Evolutionary conservation across 2,329 filamentous ascomycete species (phyloP), one percentile per base, ranked within the genome.

Genomic region (Trichoderma sp.): DNA sequence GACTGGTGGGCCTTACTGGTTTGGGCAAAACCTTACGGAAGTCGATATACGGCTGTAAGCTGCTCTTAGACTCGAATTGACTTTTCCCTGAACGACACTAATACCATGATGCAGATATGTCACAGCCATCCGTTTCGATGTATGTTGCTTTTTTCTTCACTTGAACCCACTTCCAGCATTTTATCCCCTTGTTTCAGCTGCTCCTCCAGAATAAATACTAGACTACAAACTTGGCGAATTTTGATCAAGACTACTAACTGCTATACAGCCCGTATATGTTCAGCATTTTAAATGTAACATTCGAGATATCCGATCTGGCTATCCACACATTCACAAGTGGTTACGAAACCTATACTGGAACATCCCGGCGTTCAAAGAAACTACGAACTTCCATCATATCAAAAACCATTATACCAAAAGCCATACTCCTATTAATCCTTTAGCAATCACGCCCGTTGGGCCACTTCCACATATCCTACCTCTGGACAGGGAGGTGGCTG

Each of bases 341-440:
- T 79, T 97, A 80, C 85, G 91, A 68, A 86, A 90, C 76, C 81
- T 96, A 73, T 97, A 97, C 82, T 97, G 93, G 93, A 90, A 90
- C 73, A 78, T 88, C 32, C 84, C 89, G 0, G 93, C 92, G 1
- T 97, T 96, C 82, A 83, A 83, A 71, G 87, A 91, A 64, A 95
- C 93, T 69, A 96, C 94, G 16, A 87, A 97, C 79, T 97, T 96
- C 78, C 87, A 95, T 80, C 95, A 98, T 81, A 97, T 97, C 82
- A 97, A 96, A 86, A 90, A 83, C 76, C 87, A 90, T 77, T 87
- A 86, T 78, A 87, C 86, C 70, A 82, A 83, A 75, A 87, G 84
- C 72, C 86, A 88, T 75, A 83, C 82, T 6, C 84, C 90, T 80
- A 90, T 90, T 77, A 90, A 91, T 79, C 88, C 87, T 18, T 80